Evolutionary conservation across 2,329 filamentous ascomycete genomes (phyloP).

Genomic region (Biscogniauxia sp.): DNA sequence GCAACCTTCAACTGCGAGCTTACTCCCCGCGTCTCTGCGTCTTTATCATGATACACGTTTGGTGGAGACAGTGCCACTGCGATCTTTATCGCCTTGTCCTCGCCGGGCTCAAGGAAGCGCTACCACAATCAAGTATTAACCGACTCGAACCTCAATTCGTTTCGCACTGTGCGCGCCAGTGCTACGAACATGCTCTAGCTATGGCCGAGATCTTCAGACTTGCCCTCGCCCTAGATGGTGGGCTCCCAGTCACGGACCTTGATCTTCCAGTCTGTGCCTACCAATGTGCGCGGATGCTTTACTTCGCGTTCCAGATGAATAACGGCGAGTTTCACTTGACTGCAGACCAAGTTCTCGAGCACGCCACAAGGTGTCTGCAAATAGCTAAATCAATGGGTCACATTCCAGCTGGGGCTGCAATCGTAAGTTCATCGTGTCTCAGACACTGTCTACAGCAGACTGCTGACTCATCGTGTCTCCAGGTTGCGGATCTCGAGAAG

Average conservation of each 20-base stretch:
- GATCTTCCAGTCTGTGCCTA: conserved; percentile 56
- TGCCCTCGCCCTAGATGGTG: conserved; percentile 49
- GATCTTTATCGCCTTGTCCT: conserved; percentile 55
- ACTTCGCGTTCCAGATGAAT: conserved; percentile 48
- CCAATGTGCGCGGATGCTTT: conserved; percentile 53
- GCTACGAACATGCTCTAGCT: conserved; percentile 52
- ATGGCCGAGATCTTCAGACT: conserved; percentile 56
- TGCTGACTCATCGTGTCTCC: conserved; percentile 23
- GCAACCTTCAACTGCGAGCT: conserved; percentile 52
- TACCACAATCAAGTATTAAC: conserved; percentile 43
- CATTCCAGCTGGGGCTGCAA: conserved; percentile 49
- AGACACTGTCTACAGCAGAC: neutral
- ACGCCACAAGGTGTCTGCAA: conserved; percentile 49
- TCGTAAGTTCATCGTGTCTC: conserved; percentile 34
- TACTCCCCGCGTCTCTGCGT: conserved; percentile 57
- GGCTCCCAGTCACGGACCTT: conserved; percentile 51
- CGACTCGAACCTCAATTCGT: conserved; percentile 49
- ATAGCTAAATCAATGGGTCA: conserved; percentile 51
- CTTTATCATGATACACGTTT: conserved; percentile 59
- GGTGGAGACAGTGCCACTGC: conserved; percentile 58
- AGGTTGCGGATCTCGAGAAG: conserved; percentile 48
- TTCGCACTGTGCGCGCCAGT: conserved; percentile 48
- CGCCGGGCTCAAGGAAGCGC: conserved; percentile 49
- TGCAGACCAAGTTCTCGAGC: conserved; percentile 46
- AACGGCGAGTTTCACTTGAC: conserved; percentile 43